Base-by-base conservation (phyloP, 2,329 filamentous ascomycete genomes). In the Aspergillus novofumigatus region DNA sequence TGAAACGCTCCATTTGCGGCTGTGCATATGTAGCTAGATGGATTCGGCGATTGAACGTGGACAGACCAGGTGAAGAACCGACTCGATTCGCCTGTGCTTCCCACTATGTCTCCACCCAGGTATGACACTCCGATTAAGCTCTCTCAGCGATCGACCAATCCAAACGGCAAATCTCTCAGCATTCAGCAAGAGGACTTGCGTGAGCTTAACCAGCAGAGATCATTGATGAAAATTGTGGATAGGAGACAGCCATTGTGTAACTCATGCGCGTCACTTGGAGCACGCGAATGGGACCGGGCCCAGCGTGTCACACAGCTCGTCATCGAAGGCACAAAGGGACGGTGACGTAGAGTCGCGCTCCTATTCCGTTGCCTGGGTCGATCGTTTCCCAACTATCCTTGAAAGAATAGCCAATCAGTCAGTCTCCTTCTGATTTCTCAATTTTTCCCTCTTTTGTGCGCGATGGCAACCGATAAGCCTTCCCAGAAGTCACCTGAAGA, bases 1-100 rank as follows among this genome's bases (percentile, higher is more conserved):
- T 45, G 49, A 56, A 52, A 55, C 38, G 32, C 20, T 29, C 20
- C 35, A 20, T 42, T 23, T 54, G 59, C 54, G 51, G 54, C 42
- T 51, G 41, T 54, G 57, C 57, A 52, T 52, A 56, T 44, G 29
- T 57, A 55, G 35, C 51, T 57, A 53, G 29, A 35, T 50, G 20
- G 32, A 32, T 50, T 58, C 21, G 51, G 53, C 26, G 25, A 52
- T 41, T n/a, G 35, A 32, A 28, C 10, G 21, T 47, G n/a, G 11
- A 14, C 10, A 47, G 23, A 7, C 20, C 11, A 25, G 21, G 11
- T 23, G 21, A 44, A 29, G 6, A 20, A 29, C 32, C 10, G 42
- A 45, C n/a, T 53, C 55, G 32, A 50, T 53, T 52, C 54, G 49
- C 51, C 44, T 21, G 14, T 25, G 21, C 41, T 32, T 28, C 35